phyloP scores from a whole-genome alignment of 2,329 filamentous ascomycete genomes.

The Cephalotrichum gorgonifer region DNA sequence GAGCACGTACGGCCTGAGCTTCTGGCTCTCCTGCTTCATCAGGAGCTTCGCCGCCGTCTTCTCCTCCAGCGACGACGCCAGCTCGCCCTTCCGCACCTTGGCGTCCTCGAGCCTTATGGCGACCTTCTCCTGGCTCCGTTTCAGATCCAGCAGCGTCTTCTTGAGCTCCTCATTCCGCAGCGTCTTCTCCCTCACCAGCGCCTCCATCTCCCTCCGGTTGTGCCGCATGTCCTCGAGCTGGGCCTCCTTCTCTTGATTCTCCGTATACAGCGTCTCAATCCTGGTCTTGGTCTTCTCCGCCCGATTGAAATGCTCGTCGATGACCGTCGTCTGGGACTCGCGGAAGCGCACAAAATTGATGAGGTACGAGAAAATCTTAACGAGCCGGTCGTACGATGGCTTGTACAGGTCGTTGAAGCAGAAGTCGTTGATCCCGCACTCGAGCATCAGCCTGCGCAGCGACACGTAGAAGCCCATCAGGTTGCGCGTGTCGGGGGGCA shows the following conservation, averaged over 20 bases:
- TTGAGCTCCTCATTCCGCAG: slow-evolving; percentile 81
- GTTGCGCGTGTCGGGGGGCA: slow-evolving; percentile 81
- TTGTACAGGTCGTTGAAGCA: slow-evolving; percentile 86
- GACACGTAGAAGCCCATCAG: slow-evolving; percentile 93
- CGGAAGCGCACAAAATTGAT: slow-evolving; percentile 99
- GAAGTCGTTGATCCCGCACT: slow-evolving; percentile 90
- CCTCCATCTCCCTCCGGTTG: slow-evolving; percentile 72
- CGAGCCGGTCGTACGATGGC: slow-evolving; percentile 79
- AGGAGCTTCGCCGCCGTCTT: slow-evolving; percentile 60
- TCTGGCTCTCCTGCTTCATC: slow-evolving; percentile 74
- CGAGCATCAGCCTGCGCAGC: slow-evolving; percentile 65
- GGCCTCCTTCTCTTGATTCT: slow-evolving; percentile 80
- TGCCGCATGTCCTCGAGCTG: slow-evolving; percentile 71
- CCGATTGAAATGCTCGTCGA: slow-evolving; percentile 90
- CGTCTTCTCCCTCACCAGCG: slow-evolving; percentile 73
- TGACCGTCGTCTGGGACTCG: slow-evolving; percentile 79
- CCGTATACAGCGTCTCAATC: slow-evolving; percentile 74
- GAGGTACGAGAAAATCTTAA: slow-evolving; percentile 93
- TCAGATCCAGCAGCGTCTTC: slow-evolving; percentile 67
- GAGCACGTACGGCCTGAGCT: slow-evolving; percentile 82
- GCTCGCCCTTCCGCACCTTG: slow-evolving; percentile 66
- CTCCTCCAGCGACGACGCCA: slow-evolving; percentile 63
- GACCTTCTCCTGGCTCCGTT: slow-evolving; percentile 72
- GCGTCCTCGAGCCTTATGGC: slow-evolving; percentile 73
- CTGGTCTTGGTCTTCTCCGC: slow-evolving; percentile 74